Percentiles rank a stretch among this genome's conserved stretches.
phyloP scores from a whole-genome alignment of 331 rosid species.

The Malus hybrid region DNA sequence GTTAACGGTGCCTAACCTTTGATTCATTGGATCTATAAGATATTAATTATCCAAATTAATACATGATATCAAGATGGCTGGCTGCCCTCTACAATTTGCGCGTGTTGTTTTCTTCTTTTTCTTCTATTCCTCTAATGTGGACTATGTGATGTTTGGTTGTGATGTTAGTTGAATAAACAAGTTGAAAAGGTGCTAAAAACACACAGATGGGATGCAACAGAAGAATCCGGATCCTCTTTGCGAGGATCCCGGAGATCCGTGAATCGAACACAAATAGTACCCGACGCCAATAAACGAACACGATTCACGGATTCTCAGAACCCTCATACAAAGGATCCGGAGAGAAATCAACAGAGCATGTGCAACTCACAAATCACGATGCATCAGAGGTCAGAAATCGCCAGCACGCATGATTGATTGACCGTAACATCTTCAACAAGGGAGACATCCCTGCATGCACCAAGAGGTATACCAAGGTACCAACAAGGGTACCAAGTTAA shows the following conservation, averaged over 20 bases:
- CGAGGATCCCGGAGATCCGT: fast-evolving
- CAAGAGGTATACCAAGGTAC: not conserved
- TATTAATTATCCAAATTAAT: not conserved
- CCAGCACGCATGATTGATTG: not conserved
- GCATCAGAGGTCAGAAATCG: not conserved
- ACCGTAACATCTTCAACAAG: not conserved
- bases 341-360: no score
- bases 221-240: no score
- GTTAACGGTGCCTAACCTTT: not conserved
- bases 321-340: no score
- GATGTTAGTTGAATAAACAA: no score
- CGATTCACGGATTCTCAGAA: no score
- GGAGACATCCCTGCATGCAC: not conserved
- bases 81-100: not conserved
- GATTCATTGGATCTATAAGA: not conserved
- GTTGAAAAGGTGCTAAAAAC: no score
- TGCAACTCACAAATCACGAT: no score
- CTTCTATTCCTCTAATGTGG: not conserved
- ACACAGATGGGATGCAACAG: no score
- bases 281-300: no score
- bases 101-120: not conserved
- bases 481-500: not conserved
- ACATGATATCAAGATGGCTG: not conserved
- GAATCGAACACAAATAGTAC: no score
- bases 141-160: not conserved